Conservation (phyloP, 768 basidiomycete genomes). For the Collybiopsis confluens region DNA sequence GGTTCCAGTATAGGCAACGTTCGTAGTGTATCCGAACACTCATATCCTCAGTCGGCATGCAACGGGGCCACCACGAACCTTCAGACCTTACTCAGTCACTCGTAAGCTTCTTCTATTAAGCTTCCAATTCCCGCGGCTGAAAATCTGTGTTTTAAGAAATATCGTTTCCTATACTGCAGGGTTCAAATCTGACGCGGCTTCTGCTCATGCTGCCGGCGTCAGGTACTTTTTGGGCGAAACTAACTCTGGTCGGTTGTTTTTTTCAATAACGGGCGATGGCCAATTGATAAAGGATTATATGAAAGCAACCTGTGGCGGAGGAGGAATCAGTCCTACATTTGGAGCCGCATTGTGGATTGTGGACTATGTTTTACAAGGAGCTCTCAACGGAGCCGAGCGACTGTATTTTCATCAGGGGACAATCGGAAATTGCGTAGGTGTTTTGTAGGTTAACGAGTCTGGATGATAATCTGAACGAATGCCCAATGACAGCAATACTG, state of each 20-base stretch:
- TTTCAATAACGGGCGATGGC: background rate
- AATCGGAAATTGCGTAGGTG: slow-evolving; percentile 32
- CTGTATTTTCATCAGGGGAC: slow-evolving; percentile 39
- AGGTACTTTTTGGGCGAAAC: slow-evolving; percentile 35
- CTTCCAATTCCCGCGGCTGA: too few species aligned
- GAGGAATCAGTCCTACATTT: slow-evolving; percentile 36
- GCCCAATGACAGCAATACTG: slow-evolving; percentile 28
- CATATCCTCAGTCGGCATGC: slow-evolving; percentile 34
- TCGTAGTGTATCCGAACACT: slow-evolving; percentile 30
- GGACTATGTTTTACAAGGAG: slow-evolving; percentile 35
- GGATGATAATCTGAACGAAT: background rate
- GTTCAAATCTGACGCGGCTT: slow-evolving; percentile 28
- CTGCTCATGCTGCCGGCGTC: slow-evolving; percentile 27
- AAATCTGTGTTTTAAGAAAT: slow-evolving; percentile 18
- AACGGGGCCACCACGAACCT: slow-evolving; percentile 30
- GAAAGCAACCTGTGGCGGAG: slow-evolving; percentile 35
- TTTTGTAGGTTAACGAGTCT: background rate
- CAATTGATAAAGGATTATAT: background rate
- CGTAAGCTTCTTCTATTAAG: slow-evolving; percentile 16
- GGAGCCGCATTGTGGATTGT: slow-evolving; percentile 37
- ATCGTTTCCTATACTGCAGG: slow-evolving; percentile 30
- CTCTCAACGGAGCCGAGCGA: slow-evolving; percentile 29
- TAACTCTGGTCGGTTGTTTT: slow-evolving; percentile 26
- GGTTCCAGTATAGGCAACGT: slow-evolving; percentile 21
- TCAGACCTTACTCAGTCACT: slow-evolving; percentile 29